phyloP scores from a whole-genome alignment of 1,139 yeast genomes.

The Williopsis jadinii region DNA sequence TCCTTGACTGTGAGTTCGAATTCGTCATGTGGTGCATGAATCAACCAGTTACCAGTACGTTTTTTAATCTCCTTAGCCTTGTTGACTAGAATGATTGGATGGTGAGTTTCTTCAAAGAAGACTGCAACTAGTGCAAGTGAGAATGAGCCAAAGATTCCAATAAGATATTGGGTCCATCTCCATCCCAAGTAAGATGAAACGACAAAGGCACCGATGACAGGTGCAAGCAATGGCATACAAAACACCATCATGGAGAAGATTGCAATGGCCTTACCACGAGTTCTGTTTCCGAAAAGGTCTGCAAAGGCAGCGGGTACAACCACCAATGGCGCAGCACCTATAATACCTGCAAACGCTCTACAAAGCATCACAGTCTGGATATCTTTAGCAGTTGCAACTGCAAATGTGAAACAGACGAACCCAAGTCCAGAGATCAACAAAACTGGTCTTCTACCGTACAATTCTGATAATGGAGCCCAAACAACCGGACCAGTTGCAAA shows the following conservation, averaged over 20 bases:
- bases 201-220: slow-evolving; percentile 64
- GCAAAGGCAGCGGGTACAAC: slow-evolving; percentile 82
- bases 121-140: slow-evolving; percentile 33
- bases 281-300: slow-evolving; percentile 54
- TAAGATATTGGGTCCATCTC: slow-evolving; percentile 71
- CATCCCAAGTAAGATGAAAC: slow-evolving; percentile 51
- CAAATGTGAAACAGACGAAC: slow-evolving; percentile 56
- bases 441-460: slow-evolving; percentile 62
- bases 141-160: slow-evolving; percentile 52
- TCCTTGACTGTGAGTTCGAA: slow-evolving; percentile 54
- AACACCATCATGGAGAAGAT: slow-evolving; percentile 61
- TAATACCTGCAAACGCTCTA: slow-evolving; percentile 68
- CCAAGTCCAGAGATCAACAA: slow-evolving; percentile 48
- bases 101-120: slow-evolving; percentile 59
- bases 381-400: slow-evolving; percentile 66
- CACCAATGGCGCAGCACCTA: slow-evolving; percentile 77
- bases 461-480: slow-evolving; percentile 77
- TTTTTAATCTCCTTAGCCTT: slow-evolving; percentile 59
- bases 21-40: slow-evolving; percentile 79
- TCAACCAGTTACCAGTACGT: slow-evolving; percentile 65
- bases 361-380: slow-evolving; percentile 65
- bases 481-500: slow-evolving; percentile 78
- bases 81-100: slow-evolving; percentile 47
- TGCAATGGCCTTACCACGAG: slow-evolving; percentile 67
- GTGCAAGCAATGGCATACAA: slow-evolving; percentile 71